Evolutionary conservation across 2,329 filamentous ascomycete genomes (phyloP), one percentile per base, ranked within the genome.

Genomic region (Talaromyces sp.): DNA sequence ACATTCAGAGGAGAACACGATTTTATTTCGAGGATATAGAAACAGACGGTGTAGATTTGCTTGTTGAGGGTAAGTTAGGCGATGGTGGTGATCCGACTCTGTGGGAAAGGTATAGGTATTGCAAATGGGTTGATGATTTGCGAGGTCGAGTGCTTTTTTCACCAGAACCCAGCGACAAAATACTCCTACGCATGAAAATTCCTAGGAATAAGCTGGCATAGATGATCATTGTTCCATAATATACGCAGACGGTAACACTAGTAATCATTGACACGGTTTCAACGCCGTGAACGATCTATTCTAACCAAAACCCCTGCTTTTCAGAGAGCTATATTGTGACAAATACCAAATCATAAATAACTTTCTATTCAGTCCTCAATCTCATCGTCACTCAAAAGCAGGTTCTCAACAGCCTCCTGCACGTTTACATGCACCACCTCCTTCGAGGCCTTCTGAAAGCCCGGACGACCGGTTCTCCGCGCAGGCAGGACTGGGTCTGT

Each of bases 361-460:
- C 13, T 32, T 52, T 15, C 25, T 52, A 57, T 47, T 47, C 30
- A 63, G 27, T 93, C 90, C 73, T 92, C 89, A 71, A 95, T 93
- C 78, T 95, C 91, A 75, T 95, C 91, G 69, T 95, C 91, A 67
- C 88, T 91, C 47, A 93, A 76, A 52, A 91, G 84, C 65, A 93
- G 76, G 68, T 88, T 89, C 72, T 87, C 85, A 64, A 86, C 82
- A 49, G 81, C 77, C 65, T 83, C 70, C 30, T 79, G 75, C 2
- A 76, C 75, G 52, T 78, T 71, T 10, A 70, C 73, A 2, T 69
- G 61, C 25, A 62, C 61, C 27, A 49, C 17, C 49, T 53, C 33
- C 33, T 36, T 36, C 27, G 49, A n/a, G 5, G 25, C 28, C 33
- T 8, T 30, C 28, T 25, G 25, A 52, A 55, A 62, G 42, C 58